phyloP scores from a whole-genome alignment of 768 basidiomycete species.

The Termitomyces titanicus region DNA sequence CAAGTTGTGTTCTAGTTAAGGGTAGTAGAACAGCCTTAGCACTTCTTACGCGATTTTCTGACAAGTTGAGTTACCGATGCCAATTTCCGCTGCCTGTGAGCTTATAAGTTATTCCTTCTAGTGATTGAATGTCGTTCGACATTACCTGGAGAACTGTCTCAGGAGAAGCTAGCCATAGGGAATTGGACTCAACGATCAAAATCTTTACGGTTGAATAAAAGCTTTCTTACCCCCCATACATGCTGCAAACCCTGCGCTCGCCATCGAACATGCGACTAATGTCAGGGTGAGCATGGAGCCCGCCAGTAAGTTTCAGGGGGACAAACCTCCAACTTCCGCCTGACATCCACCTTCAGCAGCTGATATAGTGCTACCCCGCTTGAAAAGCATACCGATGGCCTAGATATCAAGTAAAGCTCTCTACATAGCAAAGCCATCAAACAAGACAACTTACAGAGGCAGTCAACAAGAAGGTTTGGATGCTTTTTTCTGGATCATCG shows the following conservation, averaged over 20 bases:
- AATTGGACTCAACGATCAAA: not conserved
- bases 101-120: not conserved
- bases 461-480: slow-evolving; percentile 87
- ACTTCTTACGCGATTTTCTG: not conserved
- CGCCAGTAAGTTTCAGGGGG: not conserved
- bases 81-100: slow-evolving; percentile 79
- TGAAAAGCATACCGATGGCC: slow-evolving; percentile 95
- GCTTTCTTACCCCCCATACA: slow-evolving; percentile 75
- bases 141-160: slow-evolving; percentile 75
- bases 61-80: slow-evolving; percentile 55
- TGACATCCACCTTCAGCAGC: slow-evolving; percentile 96
- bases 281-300: not conserved
- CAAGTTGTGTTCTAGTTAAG: slow-evolving; percentile 69
- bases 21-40: not conserved
- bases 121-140: slow-evolving; percentile 4
- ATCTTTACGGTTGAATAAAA: not conserved
- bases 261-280: slow-evolving; percentile 92
- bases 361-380: slow-evolving; percentile 94
- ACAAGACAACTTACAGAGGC: slow-evolving; percentile 56
- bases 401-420: slow-evolving; percentile 21
- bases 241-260: slow-evolving; percentile 88
- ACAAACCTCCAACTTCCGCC: slow-evolving; percentile 87
- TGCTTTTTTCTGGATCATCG: slow-evolving; percentile 84
- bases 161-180: slow-evolving; percentile 52
- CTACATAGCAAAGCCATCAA: not conserved